phyloP scores from a whole-genome alignment of 495 filamentous ascomycete species.

The Aspergillus wentii region DNA sequence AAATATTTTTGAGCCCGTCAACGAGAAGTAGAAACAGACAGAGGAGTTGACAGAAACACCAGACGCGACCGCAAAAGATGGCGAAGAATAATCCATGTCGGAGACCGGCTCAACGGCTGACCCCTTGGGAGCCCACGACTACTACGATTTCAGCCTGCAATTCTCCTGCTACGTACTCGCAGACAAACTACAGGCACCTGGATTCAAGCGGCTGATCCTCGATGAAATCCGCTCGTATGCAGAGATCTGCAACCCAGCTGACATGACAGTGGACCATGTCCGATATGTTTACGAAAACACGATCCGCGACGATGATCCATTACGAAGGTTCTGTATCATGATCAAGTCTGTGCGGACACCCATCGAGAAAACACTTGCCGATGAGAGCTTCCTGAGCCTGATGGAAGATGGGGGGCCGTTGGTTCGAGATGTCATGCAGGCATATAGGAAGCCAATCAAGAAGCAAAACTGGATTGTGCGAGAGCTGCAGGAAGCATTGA shows the following conservation, averaged over 20 bases:
- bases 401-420: slow-evolving; percentile 1
- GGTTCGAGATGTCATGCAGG: neutral
- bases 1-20: no score
- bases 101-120: no score
- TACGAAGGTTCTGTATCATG: slow-evolving; percentile 1
- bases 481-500: neutral
- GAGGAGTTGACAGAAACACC: neutral
- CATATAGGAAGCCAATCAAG: neutral
- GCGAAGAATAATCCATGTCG: no score
- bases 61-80: no score
- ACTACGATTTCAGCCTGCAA: slow-evolving; percentile 3
- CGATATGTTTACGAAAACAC: slow-evolving; percentile 3
- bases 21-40: neutral
- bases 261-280: neutral
- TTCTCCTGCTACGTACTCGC: slow-evolving; percentile 2
- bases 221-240: slow-evolving; percentile 1
- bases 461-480: neutral
- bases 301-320: neutral
- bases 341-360: neutral
- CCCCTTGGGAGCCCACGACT: neutral
- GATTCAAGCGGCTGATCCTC: neutral
- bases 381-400: slow-evolving; percentile 5
- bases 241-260: slow-evolving; percentile 1
- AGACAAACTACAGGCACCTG: slow-evolving; percentile 2
- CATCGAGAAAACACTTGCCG: neutral